Evolutionary conservation across 2,329 filamentous ascomycete species (phyloP).

Genomic region (Fusarium albidum): DNA sequence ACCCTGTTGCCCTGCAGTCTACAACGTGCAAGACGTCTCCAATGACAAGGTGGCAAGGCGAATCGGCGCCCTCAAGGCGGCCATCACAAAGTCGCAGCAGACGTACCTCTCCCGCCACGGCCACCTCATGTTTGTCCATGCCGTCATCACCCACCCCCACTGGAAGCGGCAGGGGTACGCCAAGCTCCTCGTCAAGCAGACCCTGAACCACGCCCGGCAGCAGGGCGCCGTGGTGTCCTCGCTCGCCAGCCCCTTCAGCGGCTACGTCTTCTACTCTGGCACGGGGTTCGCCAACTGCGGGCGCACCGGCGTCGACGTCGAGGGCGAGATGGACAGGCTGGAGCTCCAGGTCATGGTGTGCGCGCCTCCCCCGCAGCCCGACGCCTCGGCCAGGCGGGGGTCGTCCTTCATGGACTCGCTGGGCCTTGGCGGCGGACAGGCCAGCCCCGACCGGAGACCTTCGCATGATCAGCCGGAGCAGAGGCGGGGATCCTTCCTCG

Average conservation of each 20-base stretch:
- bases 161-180: conserved; percentile 31
- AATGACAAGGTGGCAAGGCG: conserved; percentile 26
- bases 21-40: conserved; percentile 4
- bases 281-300: conserved; percentile 33
- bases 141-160: conserved; percentile 35
- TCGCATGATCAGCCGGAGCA: conserved; percentile 24
- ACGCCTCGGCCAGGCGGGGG: conserved; percentile 18
- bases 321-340: conserved; percentile 25
- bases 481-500: conserved; percentile 28
- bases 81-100: conserved; percentile 29
- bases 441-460: conserved; percentile 17
- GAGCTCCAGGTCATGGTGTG: conserved; percentile 33
- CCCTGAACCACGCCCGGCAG: conserved; percentile 24
- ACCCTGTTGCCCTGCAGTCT: conserved; percentile 8
- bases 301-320: conserved; percentile 28
- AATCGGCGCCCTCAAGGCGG: conserved; percentile 23
- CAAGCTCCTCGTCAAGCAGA: conserved; percentile 31
- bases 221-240: conserved; percentile 23
- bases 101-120: conserved; percentile 26
- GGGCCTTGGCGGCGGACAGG: background rate
- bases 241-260: conserved; percentile 30
- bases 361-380: conserved; percentile 18
- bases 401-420: conserved; percentile 27
- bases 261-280: conserved; percentile 33
- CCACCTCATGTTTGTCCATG: conserved; percentile 32